phyloP scores from a whole-genome alignment of 176 grass and related monocot genomes.

The Bothriochloa decipiens region DNA sequence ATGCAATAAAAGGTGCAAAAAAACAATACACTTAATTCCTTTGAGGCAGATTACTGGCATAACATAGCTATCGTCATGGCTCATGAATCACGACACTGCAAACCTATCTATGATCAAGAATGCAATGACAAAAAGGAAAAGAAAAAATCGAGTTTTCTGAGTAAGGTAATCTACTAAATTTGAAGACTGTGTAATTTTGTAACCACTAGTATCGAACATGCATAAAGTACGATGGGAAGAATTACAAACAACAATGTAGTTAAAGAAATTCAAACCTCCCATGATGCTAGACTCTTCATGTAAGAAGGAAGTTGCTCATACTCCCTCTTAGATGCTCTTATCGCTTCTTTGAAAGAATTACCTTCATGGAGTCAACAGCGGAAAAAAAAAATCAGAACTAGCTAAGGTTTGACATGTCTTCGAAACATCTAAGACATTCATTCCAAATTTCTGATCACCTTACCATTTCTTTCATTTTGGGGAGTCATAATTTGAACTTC shows the following conservation, averaged over 20 bases:
- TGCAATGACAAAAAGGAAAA: neutral
- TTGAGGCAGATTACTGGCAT: constrained; percentile 6
- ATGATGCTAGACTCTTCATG: constrained; percentile 79
- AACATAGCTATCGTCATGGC: neutral
- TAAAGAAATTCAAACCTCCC: constrained; percentile 65
- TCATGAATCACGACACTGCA: neutral
- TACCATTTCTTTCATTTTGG: constrained; percentile 26
- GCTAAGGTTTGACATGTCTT: neutral
- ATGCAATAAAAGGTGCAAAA: neutral
- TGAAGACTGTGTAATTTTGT: neutral
- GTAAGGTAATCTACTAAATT: neutral
- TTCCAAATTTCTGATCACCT: constrained; percentile 24
- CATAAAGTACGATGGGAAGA: neutral
- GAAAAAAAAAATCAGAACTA: constrained; percentile 18
- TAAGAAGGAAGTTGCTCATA: constrained; percentile 79
- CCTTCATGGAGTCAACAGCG: constrained; percentile 27
- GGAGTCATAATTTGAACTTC: constrained; percentile 14
- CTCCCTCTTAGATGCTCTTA: constrained; percentile 55
- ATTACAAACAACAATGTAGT: neutral
- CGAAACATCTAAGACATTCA: neutral
- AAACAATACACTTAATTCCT: constrained; percentile 13
- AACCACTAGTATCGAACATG: neutral
- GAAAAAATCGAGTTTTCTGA: neutral
- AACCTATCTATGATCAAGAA: neutral
- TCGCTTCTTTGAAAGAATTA: constrained; percentile 40